Evolutionary conservation across 805 yeast species (phyloP), one percentile per base, ranked within the genome.

Genomic region (Kazachstania kunashirensis): DNA sequence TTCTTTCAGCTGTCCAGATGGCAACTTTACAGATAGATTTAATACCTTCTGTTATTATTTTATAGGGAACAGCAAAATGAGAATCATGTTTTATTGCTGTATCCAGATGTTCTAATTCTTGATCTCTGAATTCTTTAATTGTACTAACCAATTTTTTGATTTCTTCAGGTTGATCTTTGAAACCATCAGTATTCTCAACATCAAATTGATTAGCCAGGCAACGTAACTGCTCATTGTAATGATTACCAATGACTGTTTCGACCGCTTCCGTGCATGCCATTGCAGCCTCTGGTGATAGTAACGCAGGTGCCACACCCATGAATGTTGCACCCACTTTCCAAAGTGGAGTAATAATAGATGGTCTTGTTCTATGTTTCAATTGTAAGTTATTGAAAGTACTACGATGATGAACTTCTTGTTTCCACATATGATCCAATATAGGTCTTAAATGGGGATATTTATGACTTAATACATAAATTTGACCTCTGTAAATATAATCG

Each of bases 221-320:
- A 36, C 98, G 68, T 46, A 92, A 65, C 58, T 92, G 98, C 43
- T 77, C 79, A 55, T 92, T 92, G 61, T 92, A 92, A 57, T 92
- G 98, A 2, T 84, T 83, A 2, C 98, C 98, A 57, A 92, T 92
- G 5, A 92, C 97, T 0, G 98, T 92, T 60, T 92, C 98, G 2
- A 92, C 97, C 0, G 97, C 97, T 42, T 88, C 97, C 0, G 98
- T 92, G 57, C 98, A 92, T 1, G 98, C 97, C 98, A 92, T 92
- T 2, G 98, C 97, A 2, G 95, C 96, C 55, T 89, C 96, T 52
- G 85, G 84, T 13, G 96, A 80, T 44, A 86, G 61, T 37, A 82
- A 49, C 0, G 95, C 96, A 0, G 97, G 92, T 1, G 79, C 81
- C 1, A 76, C 75, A 3, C 98, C 98, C 65, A 92, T 68, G 0